Percentiles rank a stretch among this genome's conserved stretches.
These are phyloP conservation scores for Waltergamsia citrina DNA, from an alignment of 2,329 filamentous ascomycete species.

Conservation along the genomic window DNA sequence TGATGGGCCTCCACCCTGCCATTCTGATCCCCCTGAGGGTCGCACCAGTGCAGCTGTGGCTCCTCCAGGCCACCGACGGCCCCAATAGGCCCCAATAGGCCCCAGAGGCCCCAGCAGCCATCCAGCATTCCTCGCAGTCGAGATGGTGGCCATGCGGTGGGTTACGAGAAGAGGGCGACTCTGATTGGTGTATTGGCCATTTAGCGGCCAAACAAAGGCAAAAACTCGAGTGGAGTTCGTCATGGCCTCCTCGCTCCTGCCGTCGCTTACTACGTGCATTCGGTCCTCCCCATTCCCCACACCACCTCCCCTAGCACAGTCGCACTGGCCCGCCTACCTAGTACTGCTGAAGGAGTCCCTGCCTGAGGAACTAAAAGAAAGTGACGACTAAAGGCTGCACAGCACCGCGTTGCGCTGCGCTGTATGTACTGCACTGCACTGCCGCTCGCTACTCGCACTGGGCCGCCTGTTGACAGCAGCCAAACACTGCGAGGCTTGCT, in stretches of 20 bases:
- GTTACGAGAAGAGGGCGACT: neutral
- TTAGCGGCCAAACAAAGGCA: conserved; percentile 5
- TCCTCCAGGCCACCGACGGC: neutral
- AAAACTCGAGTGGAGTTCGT: conserved; percentile 1
- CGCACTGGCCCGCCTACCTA: too few species aligned
- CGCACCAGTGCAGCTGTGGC: conserved; percentile 3
- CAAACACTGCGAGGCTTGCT: too few species aligned
- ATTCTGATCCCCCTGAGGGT: conserved; percentile 1
- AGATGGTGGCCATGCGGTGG: conserved; percentile 1
- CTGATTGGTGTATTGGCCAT: conserved; percentile 1
- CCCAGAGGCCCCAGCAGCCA: too few species aligned
- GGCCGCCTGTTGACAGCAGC: too few species aligned
- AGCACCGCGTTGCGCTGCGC: too few species aligned
- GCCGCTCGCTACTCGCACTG: too few species aligned
- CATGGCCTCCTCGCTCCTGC: conserved; percentile 1
- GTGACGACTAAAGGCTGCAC: too few species aligned
- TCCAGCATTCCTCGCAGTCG: conserved; percentile 1
- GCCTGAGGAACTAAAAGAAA: conserved; percentile 2
- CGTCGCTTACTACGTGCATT: too few species aligned
- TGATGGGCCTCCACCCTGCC: conserved; percentile 1
- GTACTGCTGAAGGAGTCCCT: conserved; percentile 1
- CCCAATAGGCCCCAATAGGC: too few species aligned
- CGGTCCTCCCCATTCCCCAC: too few species aligned
- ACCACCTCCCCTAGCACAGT: too few species aligned
- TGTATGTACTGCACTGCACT: too few species aligned